A percentile compares a stretch with the other conserved stretches of the same genome.
These are phyloP conservation scores for Dictyostelium firmibasis DNA, from an alignment of 78 protist genomes.

Conservation along the genomic window DNA sequence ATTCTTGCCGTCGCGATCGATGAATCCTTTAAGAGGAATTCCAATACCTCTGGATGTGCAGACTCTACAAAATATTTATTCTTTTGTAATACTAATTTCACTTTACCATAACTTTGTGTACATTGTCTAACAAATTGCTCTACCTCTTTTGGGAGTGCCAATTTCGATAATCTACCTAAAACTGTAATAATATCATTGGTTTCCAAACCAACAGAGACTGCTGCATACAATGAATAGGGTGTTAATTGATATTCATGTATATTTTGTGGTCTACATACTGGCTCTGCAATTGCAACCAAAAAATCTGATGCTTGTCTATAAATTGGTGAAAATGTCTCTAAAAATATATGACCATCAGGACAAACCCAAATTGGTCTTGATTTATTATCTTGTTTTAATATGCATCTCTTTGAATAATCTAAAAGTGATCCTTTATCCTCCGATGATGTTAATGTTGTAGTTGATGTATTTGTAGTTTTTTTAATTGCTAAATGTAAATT, in stretches of 20 bases:
- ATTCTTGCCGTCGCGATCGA: constrained; percentile 59
- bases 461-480: neutral
- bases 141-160: constrained; percentile 53
- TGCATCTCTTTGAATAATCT: constrained; percentile 57
- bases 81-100: constrained; percentile 82
- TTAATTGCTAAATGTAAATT: neutral
- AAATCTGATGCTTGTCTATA: constrained; percentile 95
- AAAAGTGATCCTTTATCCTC: neutral
- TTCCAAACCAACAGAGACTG: constrained; percentile 94
- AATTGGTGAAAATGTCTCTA: constrained; percentile 93
- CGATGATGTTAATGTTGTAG: neutral
- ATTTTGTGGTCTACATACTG: constrained; percentile 90
- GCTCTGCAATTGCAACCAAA: constrained; percentile 97
- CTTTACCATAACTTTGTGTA: constrained; percentile 90
- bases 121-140: constrained; percentile 40
- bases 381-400: constrained; percentile 53
- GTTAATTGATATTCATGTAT: constrained; percentile 96
- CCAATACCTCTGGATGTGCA: constrained; percentile 66
- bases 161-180: constrained; percentile 83
- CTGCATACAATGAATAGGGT: constrained; percentile 96
- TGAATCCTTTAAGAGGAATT: constrained; percentile 70
- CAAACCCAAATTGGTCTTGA: constrained; percentile 92
- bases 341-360: constrained; percentile 92
- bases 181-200: constrained; percentile 82
- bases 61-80: constrained; percentile 86